Evolutionary conservation across 1,139 yeast species (phyloP).

Genomic region (Kodamaea plutei): DNA sequence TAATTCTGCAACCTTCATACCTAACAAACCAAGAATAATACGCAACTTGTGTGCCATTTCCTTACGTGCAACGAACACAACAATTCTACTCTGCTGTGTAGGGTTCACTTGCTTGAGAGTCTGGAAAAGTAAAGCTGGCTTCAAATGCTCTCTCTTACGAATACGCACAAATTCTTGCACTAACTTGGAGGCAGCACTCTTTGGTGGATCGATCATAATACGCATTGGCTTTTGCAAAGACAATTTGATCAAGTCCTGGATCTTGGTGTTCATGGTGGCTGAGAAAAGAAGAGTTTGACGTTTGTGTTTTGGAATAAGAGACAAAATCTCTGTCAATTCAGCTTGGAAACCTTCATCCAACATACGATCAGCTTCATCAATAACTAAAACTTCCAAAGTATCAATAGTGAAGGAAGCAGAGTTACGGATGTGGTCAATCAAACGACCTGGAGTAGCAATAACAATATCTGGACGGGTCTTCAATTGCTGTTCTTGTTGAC

Average conservation of each 20-base stretch:
- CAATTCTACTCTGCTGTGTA: slow-evolving; percentile 61
- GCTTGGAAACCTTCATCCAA: slow-evolving; percentile 97
- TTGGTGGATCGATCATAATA: slow-evolving; percentile 95
- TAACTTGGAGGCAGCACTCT: slow-evolving; percentile 82
- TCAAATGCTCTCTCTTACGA: slow-evolving; percentile 79
- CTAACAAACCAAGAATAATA: slow-evolving; percentile 78
- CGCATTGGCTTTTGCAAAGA: slow-evolving; percentile 88
- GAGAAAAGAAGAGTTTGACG: slow-evolving; percentile 93
- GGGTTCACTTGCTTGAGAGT: slow-evolving; percentile 65
- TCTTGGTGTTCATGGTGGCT: slow-evolving; percentile 95
- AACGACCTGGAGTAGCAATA: slow-evolving; percentile 95
- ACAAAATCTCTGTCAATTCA: slow-evolving; percentile 85
- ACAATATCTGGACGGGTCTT: slow-evolving; percentile 92
- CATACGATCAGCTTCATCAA: slow-evolving; percentile 99
- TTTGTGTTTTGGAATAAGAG: slow-evolving; percentile 74
- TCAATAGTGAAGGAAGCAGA: slow-evolving; percentile 92
- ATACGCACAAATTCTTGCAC: slow-evolving; percentile 92
- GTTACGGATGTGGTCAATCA: slow-evolving; percentile 93
- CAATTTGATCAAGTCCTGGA: slow-evolving; percentile 80
- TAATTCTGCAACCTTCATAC: slow-evolving; percentile 83
- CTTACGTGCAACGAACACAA: slow-evolving; percentile 87
- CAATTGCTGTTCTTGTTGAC: slow-evolving; percentile 92
- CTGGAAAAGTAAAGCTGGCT: slow-evolving; percentile 77
- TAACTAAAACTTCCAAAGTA: slow-evolving; percentile 82
- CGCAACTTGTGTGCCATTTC: slow-evolving; percentile 86